These are phyloP conservation scores for Maudiozyma bulderi DNA, from an alignment of 805 yeast genomes.

Conservation along the genomic window DNA sequence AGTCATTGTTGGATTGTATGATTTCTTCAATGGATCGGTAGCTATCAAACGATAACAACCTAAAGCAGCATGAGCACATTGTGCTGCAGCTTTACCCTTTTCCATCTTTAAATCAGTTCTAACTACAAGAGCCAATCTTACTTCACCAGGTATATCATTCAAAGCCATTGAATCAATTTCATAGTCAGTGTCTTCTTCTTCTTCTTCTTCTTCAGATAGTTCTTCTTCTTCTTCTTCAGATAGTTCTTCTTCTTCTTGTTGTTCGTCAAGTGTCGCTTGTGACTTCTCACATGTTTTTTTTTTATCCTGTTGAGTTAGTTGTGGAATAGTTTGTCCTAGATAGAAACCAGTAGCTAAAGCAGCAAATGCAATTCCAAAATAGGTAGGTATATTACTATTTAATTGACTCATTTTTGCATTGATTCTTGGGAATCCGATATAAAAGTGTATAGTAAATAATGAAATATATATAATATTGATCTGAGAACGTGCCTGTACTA, in stretches of 20 bases:
- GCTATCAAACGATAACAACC: constrained; percentile 70
- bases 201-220: constrained; percentile 32
- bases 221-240: constrained; percentile 12
- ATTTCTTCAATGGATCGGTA: constrained; percentile 36
- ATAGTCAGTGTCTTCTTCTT: constrained; percentile 43
- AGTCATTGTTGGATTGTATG: constrained; percentile 53
- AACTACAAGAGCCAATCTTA: constrained; percentile 77
- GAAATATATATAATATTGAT: too few relatives aligned
- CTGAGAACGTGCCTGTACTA: not conserved
- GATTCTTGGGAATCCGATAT: too few relatives aligned
- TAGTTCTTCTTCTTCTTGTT: constrained; percentile 1
- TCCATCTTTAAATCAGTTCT: constrained; percentile 86
- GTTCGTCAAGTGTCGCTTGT: not conserved
- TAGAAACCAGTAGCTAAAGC: constrained; percentile 25
- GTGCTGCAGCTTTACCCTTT: constrained; percentile 95
- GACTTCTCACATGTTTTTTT: constrained; percentile 2
- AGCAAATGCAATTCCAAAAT: constrained; percentile 20
- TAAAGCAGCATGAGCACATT: constrained; percentile 95
- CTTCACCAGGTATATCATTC: constrained; percentile 68
- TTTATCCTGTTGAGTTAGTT: constrained; percentile 8
- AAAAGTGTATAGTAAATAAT: too few relatives aligned
- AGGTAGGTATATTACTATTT: constrained; percentile 11
- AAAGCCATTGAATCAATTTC: constrained; percentile 52
- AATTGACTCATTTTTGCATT: constrained; percentile 6
- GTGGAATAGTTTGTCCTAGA: constrained; percentile 18